Evolutionary conservation across 257 asterid species (phyloP).

Genomic region (Echites panduratus): DNA sequence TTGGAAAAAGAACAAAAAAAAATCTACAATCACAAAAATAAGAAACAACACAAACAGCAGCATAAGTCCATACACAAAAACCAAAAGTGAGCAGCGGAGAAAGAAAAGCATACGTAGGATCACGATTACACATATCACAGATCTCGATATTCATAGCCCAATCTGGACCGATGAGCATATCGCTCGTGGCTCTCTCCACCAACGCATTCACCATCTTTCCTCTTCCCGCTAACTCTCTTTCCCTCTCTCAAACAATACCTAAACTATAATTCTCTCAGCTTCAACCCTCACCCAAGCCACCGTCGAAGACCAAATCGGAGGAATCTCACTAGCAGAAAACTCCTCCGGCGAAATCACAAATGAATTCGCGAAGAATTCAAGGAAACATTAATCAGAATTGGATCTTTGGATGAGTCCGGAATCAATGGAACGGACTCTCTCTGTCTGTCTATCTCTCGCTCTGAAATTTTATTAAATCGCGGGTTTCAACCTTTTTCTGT

Average conservation of each 20-base stretch:
- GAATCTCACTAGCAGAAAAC: slow-evolving; percentile 17
- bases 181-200: slow-evolving; percentile 98
- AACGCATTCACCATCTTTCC: slow-evolving; percentile 72
- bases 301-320: slow-evolving; percentile 11
- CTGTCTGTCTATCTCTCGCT: slow-evolving; percentile 9
- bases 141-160: slow-evolving; percentile 99
- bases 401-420: slow-evolving; percentile 7
- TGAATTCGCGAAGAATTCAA: not conserved
- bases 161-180: slow-evolving; percentile 97
- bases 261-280: not conserved
- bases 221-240: slow-evolving; percentile 12
- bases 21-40: not conserved
- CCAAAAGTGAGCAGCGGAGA: not conserved
- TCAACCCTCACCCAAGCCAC: not conserved
- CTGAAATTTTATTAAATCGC: not conserved
- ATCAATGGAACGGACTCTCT: slow-evolving; percentile 6
- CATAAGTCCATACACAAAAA: not conserved
- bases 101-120: slow-evolving; percentile 68
- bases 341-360: slow-evolving; percentile 18
- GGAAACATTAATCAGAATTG: not conserved
- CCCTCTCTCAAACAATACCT: not conserved
- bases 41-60: slow-evolving; percentile 8
- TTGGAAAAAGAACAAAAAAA: not conserved
- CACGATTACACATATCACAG: slow-evolving; percentile 94
- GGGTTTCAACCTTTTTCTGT: not conserved